These are phyloP conservation scores for Cinnamomum micranthum DNA, from an alignment of 164 flowering plant species.

Conservation along the genomic window DNA sequence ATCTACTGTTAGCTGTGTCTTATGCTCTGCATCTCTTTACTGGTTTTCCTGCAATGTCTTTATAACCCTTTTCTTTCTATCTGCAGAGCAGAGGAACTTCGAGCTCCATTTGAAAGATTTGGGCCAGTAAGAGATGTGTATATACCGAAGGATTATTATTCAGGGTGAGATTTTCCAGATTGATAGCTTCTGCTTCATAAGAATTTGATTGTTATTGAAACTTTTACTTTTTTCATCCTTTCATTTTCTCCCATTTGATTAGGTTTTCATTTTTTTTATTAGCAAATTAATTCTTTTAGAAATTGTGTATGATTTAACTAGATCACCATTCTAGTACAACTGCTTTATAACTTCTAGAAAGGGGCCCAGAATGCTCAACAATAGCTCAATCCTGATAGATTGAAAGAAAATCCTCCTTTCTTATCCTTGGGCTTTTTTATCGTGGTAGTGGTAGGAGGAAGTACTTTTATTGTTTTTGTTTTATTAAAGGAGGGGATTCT, in stretches of 20 bases:
- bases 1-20: neutral
- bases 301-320: neutral
- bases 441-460: neutral
- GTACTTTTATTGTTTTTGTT: neutral
- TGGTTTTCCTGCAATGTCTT: neutral
- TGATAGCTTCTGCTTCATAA: neutral
- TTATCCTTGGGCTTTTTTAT: neutral
- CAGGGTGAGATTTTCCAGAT: constrained; percentile 52
- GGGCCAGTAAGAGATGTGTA: constrained; percentile 81
- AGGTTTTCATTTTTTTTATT: neutral
- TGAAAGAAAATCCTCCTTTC: neutral
- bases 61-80: neutral
- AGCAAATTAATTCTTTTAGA: neutral
- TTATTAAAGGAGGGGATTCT: neutral
- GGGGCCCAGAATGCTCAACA: neutral
- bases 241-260: neutral
- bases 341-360: neutral
- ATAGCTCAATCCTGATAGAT: neutral
- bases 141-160: constrained; percentile 73
- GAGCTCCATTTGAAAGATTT: constrained; percentile 75
- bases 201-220: neutral
- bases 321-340: neutral
- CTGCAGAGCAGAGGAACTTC: constrained; percentile 74
- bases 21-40: neutral
- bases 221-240: neutral